phyloP scores from a whole-genome alignment of 306 rosid species.

The Lathyrus aphaca region DNA sequence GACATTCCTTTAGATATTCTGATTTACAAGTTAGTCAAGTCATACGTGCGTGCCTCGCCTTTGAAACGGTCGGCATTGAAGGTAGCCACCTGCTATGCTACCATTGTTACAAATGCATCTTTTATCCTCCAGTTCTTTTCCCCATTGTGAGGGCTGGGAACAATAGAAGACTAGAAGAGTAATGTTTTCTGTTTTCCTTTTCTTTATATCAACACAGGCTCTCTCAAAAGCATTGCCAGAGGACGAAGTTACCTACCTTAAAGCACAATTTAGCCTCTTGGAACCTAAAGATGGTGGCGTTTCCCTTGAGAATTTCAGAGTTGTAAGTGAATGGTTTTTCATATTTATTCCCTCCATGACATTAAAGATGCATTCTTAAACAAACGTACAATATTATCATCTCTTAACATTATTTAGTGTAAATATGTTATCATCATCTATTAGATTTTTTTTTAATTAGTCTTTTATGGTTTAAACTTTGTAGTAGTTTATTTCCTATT shows the following conservation, averaged over 20 bases:
- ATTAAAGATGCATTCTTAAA: conserved; percentile 17
- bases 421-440: conserved; percentile 23
- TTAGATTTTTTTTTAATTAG: conserved; percentile 13
- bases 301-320: conserved; percentile 74
- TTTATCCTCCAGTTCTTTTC: background rate
- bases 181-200: conserved; percentile 30
- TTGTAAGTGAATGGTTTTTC: conserved; percentile 53
- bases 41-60: conserved; percentile 76
- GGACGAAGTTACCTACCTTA: conserved; percentile 81
- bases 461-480: conserved; percentile 2
- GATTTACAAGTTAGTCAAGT: conserved; percentile 81
- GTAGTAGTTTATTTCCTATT: conserved; percentile 16
- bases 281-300: conserved; percentile 76
- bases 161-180: conserved; percentile 26
- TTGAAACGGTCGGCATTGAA: conserved; percentile 83
- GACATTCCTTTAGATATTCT: conserved; percentile 77
- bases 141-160: background rate
- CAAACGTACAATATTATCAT: conserved; percentile 6
- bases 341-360: conserved; percentile 24
- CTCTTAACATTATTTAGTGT: conserved; percentile 6
- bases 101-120: conserved; percentile 29
- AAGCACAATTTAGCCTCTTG: conserved; percentile 76
- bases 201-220: conserved; percentile 62
- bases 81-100: conserved; percentile 53
- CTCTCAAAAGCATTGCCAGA: conserved; percentile 82